These are phyloP conservation scores for Mycena amicta DNA, from an alignment of 768 basidiomycete genomes.

Conservation along the genomic window DNA sequence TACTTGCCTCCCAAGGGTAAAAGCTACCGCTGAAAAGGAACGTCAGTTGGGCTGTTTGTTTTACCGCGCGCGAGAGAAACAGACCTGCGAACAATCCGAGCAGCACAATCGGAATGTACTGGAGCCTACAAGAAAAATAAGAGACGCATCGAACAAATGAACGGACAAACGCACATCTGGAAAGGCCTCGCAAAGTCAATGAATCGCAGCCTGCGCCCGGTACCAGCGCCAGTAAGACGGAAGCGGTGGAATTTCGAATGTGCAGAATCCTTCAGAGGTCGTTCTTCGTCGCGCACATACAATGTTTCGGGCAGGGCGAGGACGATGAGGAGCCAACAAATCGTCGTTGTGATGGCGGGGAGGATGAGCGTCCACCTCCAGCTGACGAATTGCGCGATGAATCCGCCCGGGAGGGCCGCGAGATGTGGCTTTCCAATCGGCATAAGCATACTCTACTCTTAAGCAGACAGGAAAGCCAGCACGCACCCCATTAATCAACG, in stretches of 20 bases:
- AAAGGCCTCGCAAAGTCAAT: slow-evolving; percentile 22
- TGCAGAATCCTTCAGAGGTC: neutral
- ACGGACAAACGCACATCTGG: slow-evolving; percentile 13
- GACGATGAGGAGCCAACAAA: slow-evolving; percentile 20
- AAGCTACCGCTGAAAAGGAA: slow-evolving; percentile 23
- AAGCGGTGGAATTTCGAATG: slow-evolving; percentile 16
- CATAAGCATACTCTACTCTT: neutral
- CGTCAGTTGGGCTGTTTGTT: no score
- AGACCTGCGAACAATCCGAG: slow-evolving; percentile 17
- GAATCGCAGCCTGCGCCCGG: slow-evolving; percentile 5
- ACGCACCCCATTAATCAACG: slow-evolving; percentile 22
- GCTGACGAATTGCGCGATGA: slow-evolving; percentile 19
- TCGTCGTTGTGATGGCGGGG: slow-evolving; percentile 13
- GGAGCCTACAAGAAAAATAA: slow-evolving; percentile 9
- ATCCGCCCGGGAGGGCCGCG: slow-evolving; percentile 22
- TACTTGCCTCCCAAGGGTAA: slow-evolving; percentile 23
- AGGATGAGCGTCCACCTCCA: slow-evolving; percentile 23
- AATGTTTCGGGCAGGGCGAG: slow-evolving; percentile 19
- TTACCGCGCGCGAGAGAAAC: no score
- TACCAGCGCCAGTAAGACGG: slow-evolving; percentile 12
- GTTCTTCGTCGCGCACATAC: slow-evolving; percentile 11
- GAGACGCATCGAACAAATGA: neutral
- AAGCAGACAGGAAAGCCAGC: neutral
- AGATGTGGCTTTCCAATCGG: slow-evolving; percentile 17
- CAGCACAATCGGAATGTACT: slow-evolving; percentile 16